These are phyloP conservation scores for Fraxinus latifolia DNA, from an alignment of 305 asterid genomes.

Conservation along the genomic window DNA sequence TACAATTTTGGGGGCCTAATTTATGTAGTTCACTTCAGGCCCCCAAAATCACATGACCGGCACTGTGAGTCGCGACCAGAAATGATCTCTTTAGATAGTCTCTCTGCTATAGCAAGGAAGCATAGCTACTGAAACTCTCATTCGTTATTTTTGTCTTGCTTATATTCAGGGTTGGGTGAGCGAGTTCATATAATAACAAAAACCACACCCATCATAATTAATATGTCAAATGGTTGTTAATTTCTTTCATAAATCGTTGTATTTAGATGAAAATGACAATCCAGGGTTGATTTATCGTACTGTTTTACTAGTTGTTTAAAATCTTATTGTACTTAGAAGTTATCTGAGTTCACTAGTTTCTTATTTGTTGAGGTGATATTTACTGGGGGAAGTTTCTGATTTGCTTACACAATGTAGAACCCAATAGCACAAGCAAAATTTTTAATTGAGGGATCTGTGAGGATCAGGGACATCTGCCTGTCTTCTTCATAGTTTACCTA, in stretches of 20 bases:
- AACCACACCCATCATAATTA: neutral
- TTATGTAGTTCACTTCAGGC: neutral
- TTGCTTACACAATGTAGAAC: neutral
- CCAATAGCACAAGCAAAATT: neutral
- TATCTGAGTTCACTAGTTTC: neutral
- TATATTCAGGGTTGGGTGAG: neutral
- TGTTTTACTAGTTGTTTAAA: neutral
- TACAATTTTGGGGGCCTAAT: neutral
- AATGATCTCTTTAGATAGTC: neutral
- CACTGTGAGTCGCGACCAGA: neutral
- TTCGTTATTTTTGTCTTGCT: neutral
- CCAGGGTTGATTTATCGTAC: neutral
- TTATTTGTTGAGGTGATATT: neutral
- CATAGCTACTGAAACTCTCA: neutral
- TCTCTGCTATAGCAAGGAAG: neutral
- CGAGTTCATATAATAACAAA: neutral
- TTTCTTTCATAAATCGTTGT: neutral
- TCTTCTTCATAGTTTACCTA: constrained; percentile 8
- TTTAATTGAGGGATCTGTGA: constrained; percentile 14
- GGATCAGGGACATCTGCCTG: constrained; percentile 1
- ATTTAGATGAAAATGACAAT: constrained; percentile 5
- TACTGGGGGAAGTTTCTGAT: constrained; percentile 7
- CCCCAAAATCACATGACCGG: neutral
- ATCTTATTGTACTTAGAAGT: neutral
- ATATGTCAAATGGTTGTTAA: neutral